Base-by-base conservation (phyloP, 129 eudicot genomes). In the Tagetes erecta region DNA sequence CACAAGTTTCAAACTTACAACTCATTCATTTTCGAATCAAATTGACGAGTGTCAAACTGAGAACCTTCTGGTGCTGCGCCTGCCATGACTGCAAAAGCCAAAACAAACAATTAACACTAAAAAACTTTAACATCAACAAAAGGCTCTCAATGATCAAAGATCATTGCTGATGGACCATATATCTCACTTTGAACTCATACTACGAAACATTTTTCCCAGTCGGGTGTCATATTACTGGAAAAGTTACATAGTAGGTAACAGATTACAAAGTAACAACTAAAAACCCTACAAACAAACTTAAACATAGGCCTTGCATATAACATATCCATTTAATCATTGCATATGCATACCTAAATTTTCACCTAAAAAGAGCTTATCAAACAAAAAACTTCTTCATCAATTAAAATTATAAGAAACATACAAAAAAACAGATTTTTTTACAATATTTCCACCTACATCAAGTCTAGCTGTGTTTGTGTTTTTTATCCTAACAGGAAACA, bases 1-100 rank as follows among this genome's bases (percentile, higher is more conserved):
- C 66, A 60, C 40, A 2, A 8, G 20, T 36, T 39, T 8, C 5
- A 42, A 67, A 79, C 91, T 81, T 81, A 86, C 91, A 86, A 38
- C 47, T 86, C 88, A 56, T 44, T 84, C 91, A 86, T 86, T 51
- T 86, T 86, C 3, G 88, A 44, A 45, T 86, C 91, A 57, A 81
- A 86, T 27, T 86, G 91, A 31, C 75, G 75, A 72, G 84, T 42
- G 76, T 86, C 88, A 78, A 86, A 86, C 75, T 84, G 88, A 12
- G 91, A 86, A 60, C 88, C 84, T 78, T 86, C 91, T 46, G 88
- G 86, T 58, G 88, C 84, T 39, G 57, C 51, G 8, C 84, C 86
- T 41, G 91, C 91, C 88, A 86, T 83, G 79, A 83, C 88, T 82
- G 75, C 79, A 77, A 71, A 72, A 11, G 2, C 1, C 9, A 34